A percentile compares a stretch with the other conserved stretches of the same genome.
Conservation (phyloP, 495 filamentous ascomycete species). For the Aspergillus affinis region DNA sequence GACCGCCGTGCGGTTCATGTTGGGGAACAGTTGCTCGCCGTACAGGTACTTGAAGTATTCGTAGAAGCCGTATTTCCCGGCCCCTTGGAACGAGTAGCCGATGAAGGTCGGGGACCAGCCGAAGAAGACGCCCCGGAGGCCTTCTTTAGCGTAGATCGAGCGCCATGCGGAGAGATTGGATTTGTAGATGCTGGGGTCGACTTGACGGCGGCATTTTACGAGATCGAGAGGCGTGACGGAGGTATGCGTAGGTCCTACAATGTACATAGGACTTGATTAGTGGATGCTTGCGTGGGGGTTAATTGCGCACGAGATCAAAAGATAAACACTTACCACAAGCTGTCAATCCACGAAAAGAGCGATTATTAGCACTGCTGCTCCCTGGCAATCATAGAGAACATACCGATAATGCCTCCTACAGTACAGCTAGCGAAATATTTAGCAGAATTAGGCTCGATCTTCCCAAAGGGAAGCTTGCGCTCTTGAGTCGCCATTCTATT, state of each 20-base stretch:
- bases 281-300: not conserved
- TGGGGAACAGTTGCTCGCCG: constrained; percentile 62
- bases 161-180: constrained; percentile 68
- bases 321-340: constrained; percentile 56
- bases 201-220: constrained; percentile 71
- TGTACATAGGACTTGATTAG: not conserved
- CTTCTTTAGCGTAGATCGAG: constrained; percentile 62
- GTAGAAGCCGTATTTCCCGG: constrained; percentile 76
- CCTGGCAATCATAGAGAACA: constrained; percentile 9
- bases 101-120: constrained; percentile 71
- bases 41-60: constrained; percentile 75
- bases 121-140: constrained; percentile 68
- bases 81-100: constrained; percentile 71
- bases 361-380: not conserved
- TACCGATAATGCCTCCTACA: constrained; percentile 65
- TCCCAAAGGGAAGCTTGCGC: constrained; percentile 46
- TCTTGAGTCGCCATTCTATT: constrained; percentile 38
- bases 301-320: not conserved
- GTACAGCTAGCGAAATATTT: constrained; percentile 68
- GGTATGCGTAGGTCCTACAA: constrained; percentile 52
- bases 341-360: constrained; percentile 20
- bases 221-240: constrained; percentile 63
- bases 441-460: constrained; percentile 65
- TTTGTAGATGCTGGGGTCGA: constrained; percentile 68
- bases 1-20: constrained; percentile 60